Evolutionary conservation across 352 stramenopile species (phyloP).

Genomic region (Plasmopara halstedii): DNA sequence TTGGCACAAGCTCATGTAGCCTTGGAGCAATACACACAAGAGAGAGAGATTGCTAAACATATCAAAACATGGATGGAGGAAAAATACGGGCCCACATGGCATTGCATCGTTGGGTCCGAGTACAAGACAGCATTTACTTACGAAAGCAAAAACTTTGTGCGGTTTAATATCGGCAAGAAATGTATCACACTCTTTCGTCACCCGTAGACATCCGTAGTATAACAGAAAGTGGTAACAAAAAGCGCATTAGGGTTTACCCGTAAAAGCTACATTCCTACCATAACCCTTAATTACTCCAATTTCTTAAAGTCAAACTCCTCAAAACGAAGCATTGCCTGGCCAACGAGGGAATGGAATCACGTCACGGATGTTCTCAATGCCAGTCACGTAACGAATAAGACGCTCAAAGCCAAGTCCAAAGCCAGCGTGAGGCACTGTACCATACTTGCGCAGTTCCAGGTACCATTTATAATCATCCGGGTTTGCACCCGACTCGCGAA

Average conservation of each 20-base stretch:
- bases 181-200: constrained; percentile 80
- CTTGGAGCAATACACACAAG: constrained; percentile 68
- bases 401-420: constrained; percentile 98
- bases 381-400: constrained; percentile 96
- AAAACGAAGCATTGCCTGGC: constrained; percentile 92
- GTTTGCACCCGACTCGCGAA: constrained; percentile 64
- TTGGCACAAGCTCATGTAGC: constrained; percentile 53
- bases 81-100: constrained; percentile 32
- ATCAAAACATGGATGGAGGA: constrained; percentile 71
- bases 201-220: constrained; percentile 18
- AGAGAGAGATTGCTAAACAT: constrained; percentile 77
- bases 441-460: constrained; percentile 92
- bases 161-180: constrained; percentile 81
- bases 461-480: constrained; percentile 95
- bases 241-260: neutral
- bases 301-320: constrained; percentile 19
- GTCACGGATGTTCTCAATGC: constrained; percentile 99
- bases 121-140: constrained; percentile 20
- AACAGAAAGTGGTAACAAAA: neutral
- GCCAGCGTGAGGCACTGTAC: constrained; percentile 94
- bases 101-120: constrained; percentile 11
- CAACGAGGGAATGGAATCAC: constrained; percentile 97
- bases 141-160: constrained; percentile 62
- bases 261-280: neutral
- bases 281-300: neutral